Conservation (phyloP, 192 early-diverging fungal species). For the Coemansia sp. region DNA sequence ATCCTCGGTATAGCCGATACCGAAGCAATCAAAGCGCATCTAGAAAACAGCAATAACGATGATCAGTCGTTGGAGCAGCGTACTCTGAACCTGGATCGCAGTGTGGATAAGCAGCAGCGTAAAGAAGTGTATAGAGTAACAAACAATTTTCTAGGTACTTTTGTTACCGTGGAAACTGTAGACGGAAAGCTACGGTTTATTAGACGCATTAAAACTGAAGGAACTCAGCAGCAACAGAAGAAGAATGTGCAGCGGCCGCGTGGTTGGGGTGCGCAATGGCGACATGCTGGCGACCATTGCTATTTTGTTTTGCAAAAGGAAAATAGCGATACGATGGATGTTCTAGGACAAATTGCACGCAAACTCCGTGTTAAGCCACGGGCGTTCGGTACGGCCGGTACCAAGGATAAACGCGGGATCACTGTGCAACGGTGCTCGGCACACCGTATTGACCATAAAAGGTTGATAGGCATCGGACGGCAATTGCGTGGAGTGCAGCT, state of each 20-base stretch:
- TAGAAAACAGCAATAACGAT: conserved; percentile 12
- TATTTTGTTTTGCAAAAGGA: conserved; percentile 92
- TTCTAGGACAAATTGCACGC: conserved; percentile 57
- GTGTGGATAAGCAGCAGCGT: conserved; percentile 42
- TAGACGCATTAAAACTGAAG: conserved; percentile 1
- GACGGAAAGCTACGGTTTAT: conserved; percentile 41
- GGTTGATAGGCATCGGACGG: conserved; percentile 21
- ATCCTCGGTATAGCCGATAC: conserved; percentile 33
- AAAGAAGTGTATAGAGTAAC: conserved; percentile 49
- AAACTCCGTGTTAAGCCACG: conserved; percentile 34
- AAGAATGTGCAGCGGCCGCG: conserved; percentile 11
- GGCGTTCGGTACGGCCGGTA: conserved; percentile 82
- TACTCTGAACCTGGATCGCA: conserved; percentile 27
- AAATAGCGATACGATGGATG: conserved; percentile 90
- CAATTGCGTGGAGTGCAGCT: conserved; percentile 45
- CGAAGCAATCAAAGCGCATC: conserved; percentile 19
- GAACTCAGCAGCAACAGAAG: not conserved
- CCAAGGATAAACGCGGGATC: conserved; percentile 90
- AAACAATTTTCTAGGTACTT: conserved; percentile 46
- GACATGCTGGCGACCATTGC: conserved; percentile 70
- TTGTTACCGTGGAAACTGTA: conserved; percentile 40
- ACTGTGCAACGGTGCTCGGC: conserved; percentile 84
- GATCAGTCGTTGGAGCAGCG: conserved; percentile 18
- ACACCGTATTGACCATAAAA: conserved; percentile 52
- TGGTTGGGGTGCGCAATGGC: conserved; percentile 43